Evolutionary conservation across 768 basidiomycete species (phyloP).

Genomic region (Kwoniella newhampshirensis): DNA sequence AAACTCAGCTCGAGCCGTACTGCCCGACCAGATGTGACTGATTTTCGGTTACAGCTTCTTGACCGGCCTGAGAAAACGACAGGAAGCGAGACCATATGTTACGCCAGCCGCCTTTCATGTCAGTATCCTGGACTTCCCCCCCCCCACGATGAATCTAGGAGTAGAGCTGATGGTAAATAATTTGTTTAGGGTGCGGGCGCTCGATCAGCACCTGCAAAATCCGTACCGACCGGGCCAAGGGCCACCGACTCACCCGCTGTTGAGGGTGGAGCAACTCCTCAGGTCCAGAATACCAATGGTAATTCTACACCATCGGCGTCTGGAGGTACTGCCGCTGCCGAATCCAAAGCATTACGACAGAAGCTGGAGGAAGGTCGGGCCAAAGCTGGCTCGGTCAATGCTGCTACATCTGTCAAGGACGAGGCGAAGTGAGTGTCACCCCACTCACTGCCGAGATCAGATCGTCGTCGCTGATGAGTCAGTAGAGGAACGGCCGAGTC

Average conservation of each 20-base stretch:
- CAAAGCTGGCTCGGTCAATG: neutral
- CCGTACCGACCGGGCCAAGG: constrained; percentile 10
- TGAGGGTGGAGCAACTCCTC: constrained; percentile 5
- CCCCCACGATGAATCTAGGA: neutral
- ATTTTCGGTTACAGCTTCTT: constrained; percentile 20
- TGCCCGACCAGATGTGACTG: no score
- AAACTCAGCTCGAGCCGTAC: no score
- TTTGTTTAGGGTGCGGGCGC: neutral
- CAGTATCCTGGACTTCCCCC: constrained; percentile 6
- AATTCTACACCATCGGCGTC: neutral
- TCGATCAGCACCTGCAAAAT: neutral
- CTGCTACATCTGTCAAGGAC: constrained; percentile 10
- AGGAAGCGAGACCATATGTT: constrained; percentile 33
- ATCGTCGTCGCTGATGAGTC: no score
- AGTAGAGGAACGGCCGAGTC: no score
- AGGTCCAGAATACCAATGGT: neutral
- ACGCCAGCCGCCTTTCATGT: constrained; percentile 26
- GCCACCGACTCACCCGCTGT: constrained; percentile 6
- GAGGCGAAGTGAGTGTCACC: constrained; percentile 22
- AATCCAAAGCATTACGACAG: constrained; percentile 25
- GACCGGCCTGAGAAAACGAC: constrained; percentile 25
- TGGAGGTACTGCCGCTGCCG: constrained; percentile 3
- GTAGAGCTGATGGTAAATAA: neutral
- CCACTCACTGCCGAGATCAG: no score
- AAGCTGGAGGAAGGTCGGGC: constrained; percentile 25